Base-by-base conservation (phyloP, 768 basidiomycete genomes). In the Ramaria sp. region DNA sequence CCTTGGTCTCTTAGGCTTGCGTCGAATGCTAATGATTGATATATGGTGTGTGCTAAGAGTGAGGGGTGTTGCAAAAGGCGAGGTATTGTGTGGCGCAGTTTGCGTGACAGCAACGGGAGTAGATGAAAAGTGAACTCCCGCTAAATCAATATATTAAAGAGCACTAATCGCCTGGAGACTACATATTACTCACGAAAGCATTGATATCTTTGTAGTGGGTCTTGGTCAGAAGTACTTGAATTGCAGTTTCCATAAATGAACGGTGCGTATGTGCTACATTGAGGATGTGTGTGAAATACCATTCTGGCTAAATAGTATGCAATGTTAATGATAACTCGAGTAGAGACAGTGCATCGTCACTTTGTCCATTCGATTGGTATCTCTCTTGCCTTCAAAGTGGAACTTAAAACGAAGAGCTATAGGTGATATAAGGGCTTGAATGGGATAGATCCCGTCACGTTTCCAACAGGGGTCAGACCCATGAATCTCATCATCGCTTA, bases 311-410 rank as follows among this genome's bases (percentile, higher is more conserved):
- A 9, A 42, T 16, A 7, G 2, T 22, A 5, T 25, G 8, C 32
- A 30, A 36, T 24, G 10, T 37, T n/a, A 28, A 43, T 51, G 18
- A 42, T 5, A 51, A 34, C n/a, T 18, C 22, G n/a, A 1, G 4
- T 32, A 22, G 9, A 13, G 20, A 41, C 54, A 51, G 1, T 13
- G 34, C 6, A 32, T 10, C 56, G 64, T 16, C 50, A 88, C 93
- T 80, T 97, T 98, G 70, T 98, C 95, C 9, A 92, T 66, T 50
- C 89, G 76, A 66, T 97, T 99, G 0, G 96, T 99, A 59, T 82
- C 79, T 34, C 91, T 75, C 16, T 78, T 73, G 0, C 88, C 82
- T 55, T 97, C 92, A 58, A 98, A 98, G 64, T 99, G 96, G 65
- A 86, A 99, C 62, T 86, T 89, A 73, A 97, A 99, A 18, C 96